Evolutionary conservation across 2,329 filamentous ascomycete genomes (phyloP), one percentile per base, ranked within the genome.

Genomic region (Colletotrichum graminicola): DNA sequence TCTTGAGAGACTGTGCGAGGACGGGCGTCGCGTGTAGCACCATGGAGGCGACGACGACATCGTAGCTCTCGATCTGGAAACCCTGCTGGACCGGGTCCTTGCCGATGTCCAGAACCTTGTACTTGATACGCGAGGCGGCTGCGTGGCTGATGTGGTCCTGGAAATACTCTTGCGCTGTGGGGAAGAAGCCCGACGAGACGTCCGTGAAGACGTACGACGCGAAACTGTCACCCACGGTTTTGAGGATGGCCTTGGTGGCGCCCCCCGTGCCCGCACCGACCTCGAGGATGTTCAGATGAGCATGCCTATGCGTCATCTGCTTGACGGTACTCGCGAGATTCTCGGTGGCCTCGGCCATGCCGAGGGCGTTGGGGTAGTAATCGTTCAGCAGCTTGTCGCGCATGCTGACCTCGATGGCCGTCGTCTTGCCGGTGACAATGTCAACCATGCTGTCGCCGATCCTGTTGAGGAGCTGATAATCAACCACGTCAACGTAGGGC

Each of bases 21-120:
- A 12, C 26, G 12, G 5, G 16, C 1, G 82, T 84, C 1, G 82
- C 80, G 63, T 84, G 81, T 0, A 86, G 72, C 4, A 82, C 79
- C 34, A 78, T 75, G 3, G 78, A 76, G 1, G 80, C 82, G 32
- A 84, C 71, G 21, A 85, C 65, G 12, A 85, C 8, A 51, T 85
- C 83, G 69, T 79, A 73, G 1, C 57, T 51, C 1, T 75, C 73
- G 36, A 10, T 39, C 0, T 73, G 45, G 62, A 79, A 83, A 0
- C 78, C 81, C 60, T 84, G 82, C 1, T 64, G 39, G 0, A 51
- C 34, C 0, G 76, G 67, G 43, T 76, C 74, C 18, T 77, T 74
- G 29, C 75, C 76, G 11, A 77, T 67, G 62, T 80, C 74, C 12
- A 76, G 74, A 3, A 61, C 74, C 49, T 51, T 74, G 43, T 29